Percentiles rank a stretch among this genome's conserved stretches.
These are phyloP conservation scores for Pythium volutum DNA, from an alignment of 352 stramenopile species.

Conservation along the genomic window DNA sequence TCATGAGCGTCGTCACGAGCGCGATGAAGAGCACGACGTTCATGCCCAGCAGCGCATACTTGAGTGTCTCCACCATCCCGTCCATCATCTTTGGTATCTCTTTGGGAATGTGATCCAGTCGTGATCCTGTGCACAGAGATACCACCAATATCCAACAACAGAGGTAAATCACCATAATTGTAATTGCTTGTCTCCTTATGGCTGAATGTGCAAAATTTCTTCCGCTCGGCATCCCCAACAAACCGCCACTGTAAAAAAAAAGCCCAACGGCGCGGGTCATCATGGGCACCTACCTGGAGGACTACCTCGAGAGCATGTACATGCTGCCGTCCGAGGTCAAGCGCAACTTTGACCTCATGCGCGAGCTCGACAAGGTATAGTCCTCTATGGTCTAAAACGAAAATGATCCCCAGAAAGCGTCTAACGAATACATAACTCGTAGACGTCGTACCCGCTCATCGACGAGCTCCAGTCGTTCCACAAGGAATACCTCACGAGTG, in stretches of 20 bases:
- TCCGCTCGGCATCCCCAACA: background rate
- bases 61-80: constrained; percentile 50
- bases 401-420: too few species aligned
- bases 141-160: too few species aligned
- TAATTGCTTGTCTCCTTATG: too few species aligned
- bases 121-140: too few species aligned
- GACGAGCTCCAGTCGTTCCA: constrained; percentile 71
- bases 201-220: background rate
- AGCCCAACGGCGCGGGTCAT: background rate
- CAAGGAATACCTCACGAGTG: constrained; percentile 54
- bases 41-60: constrained; percentile 51
- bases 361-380: constrained; percentile 82
- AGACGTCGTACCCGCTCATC: constrained; percentile 77
- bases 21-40: constrained; percentile 62
- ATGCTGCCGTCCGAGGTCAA: constrained; percentile 89
- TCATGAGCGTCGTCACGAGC: constrained; percentile 36
- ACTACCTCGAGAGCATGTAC: constrained; percentile 89
- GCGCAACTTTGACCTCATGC: constrained; percentile 89
- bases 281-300: constrained; percentile 87
- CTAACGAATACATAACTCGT: background rate
- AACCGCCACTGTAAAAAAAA: background rate
- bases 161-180: too few species aligned
- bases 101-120: too few species aligned
- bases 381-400: too few species aligned
- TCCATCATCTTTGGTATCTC: constrained; percentile 18